Evolutionary conservation across 768 basidiomycete genomes (phyloP).

Genomic region (Hypholoma fasciculare): DNA sequence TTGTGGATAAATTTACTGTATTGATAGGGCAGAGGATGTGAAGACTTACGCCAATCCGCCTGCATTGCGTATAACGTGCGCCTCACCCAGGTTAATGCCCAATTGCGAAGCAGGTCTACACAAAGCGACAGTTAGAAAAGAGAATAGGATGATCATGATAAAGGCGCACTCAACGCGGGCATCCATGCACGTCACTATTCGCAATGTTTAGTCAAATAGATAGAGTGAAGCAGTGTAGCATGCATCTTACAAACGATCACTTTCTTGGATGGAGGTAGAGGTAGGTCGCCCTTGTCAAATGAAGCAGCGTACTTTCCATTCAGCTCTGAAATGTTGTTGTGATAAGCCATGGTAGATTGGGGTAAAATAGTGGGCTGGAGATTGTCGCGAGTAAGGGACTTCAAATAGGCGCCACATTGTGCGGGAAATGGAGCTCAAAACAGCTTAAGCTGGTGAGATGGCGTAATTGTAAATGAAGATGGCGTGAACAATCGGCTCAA

Average conservation of each 20-base stretch:
- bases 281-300: slow-evolving; percentile 42
- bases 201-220: background rate
- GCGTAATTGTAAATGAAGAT: no score
- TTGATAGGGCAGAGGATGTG: background rate
- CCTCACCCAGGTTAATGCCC: slow-evolving; percentile 65
- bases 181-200: slow-evolving; percentile 71
- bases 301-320: slow-evolving; percentile 47
- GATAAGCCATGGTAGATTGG: background rate
- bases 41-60: slow-evolving; percentile 59
- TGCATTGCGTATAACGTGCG: slow-evolving; percentile 76
- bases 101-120: slow-evolving; percentile 56
- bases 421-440: background rate
- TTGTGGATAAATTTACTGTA: background rate
- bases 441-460: background rate
- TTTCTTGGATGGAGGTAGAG: slow-evolving; percentile 35
- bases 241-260: slow-evolving; percentile 27
- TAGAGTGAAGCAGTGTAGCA: background rate
- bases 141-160: background rate
- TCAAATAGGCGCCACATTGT: background rate
- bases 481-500: no score
- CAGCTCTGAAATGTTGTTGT: slow-evolving; percentile 13
- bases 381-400: no score
- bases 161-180: slow-evolving; percentile 63
- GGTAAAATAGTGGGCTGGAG: background rate
- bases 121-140: background rate